Percentiles rank a stretch among this genome's conserved stretches.
These are phyloP conservation scores for Tetrahymena borealis DNA, from an alignment of 73 alveolate species.

Conservation along the genomic window DNA sequence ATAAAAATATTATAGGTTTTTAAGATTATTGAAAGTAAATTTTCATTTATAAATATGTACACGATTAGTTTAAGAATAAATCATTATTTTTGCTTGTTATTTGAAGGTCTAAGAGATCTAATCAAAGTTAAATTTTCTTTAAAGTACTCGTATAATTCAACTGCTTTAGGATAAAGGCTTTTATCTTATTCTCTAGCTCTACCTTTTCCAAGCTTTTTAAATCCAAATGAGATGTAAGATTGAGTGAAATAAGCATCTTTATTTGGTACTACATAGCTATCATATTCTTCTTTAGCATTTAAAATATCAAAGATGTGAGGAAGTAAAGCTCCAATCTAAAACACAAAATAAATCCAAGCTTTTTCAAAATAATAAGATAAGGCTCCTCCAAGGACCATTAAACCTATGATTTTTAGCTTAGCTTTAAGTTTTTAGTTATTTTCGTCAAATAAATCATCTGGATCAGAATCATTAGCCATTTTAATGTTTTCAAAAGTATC, in stretches of 20 bases:
- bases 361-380: neutral
- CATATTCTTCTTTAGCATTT: neutral
- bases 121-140: neutral
- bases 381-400: neutral
- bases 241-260: neutral
- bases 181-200: neutral
- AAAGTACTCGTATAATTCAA: neutral
- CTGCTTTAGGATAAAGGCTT: neutral
- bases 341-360: neutral
- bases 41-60: neutral
- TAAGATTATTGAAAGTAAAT: no score
- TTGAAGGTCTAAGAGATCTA: neutral
- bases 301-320: neutral
- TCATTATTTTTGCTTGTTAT: neutral
- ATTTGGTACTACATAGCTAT: neutral
- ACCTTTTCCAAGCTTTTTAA: neutral
- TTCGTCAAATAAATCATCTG: neutral
- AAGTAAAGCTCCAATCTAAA: neutral
- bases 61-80: neutral
- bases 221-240: neutral
- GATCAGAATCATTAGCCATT: neutral
- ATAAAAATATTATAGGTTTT: no score
- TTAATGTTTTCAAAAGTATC: neutral
- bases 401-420: neutral
- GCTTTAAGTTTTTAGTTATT: neutral